Base-by-base conservation (phyloP, 805 yeast genomes). In the Torulaspora quercuum region DNA sequence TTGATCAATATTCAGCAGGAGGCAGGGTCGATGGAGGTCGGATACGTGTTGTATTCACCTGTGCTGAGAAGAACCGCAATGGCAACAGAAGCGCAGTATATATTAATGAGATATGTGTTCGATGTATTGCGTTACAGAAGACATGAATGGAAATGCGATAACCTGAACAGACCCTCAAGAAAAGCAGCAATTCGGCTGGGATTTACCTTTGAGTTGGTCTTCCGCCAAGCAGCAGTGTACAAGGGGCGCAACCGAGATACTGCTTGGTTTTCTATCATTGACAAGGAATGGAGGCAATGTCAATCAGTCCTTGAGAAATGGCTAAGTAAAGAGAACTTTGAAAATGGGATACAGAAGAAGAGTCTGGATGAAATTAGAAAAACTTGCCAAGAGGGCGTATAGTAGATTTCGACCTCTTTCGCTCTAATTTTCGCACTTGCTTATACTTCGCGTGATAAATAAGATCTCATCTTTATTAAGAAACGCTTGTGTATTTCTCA, bases 91-190 rank as follows among this genome's bases (percentile, higher is more conserved):
- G 60, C 58, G 3, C 51, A 52, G 31, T 61, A 48, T 39, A 44
- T 61, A 20, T 29, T 59, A 37, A 48, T 53, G 45, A 45, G 44
- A 23, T 45, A 57, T 29, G 62, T 53, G 2, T 57, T 61, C 31
- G 59, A 55, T 2, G 39, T 24, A 7, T 44, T 58, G 28, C 52
- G 56, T 3, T 55, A 57, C 40, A 46, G 67, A 12, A 48, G 66
- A 10, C 50, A 44, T 30, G 64, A 61, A 37, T 63, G 67, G 67
- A 60, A 56, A 37, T 63, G 65, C 41, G 52, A 61, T 40, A 44
- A 49, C 23, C 46, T 52, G 20, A 59, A 61, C 29, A 50, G 28
- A 9, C 58, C 61, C 1, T 59, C 64, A 2, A 42, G 41, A 28
- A 43, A 38, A n/a, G 62, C 65, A 2, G 65, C 66, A 1, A 20